phyloP scores from a whole-genome alignment of 73 alveolate species.

The Paramecium caudatum region DNA sequence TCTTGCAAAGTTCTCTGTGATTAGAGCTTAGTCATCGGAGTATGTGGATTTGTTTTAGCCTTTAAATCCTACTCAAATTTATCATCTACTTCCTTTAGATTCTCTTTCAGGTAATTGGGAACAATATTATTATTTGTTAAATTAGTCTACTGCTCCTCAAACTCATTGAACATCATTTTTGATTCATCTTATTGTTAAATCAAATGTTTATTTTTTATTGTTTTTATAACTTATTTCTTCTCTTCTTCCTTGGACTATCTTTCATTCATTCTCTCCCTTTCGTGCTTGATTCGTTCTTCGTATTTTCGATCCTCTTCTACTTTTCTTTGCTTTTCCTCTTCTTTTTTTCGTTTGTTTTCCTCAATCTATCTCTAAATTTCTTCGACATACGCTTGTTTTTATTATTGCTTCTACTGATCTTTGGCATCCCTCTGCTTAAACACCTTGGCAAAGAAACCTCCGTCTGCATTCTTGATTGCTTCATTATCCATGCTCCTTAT shows the following conservation, averaged over 20 bases:
- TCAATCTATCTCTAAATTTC: constrained; percentile 67
- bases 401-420: background rate
- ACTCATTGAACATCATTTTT: constrained; percentile 56
- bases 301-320: constrained; percentile 66
- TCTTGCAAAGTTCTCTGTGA: constrained; percentile 16
- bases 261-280: constrained; percentile 52
- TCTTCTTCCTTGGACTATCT: constrained; percentile 59
- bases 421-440: constrained; percentile 49
- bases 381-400: constrained; percentile 44
- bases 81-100: constrained; percentile 36
- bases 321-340: constrained; percentile 63
- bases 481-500: constrained; percentile 51
- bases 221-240: constrained; percentile 49
- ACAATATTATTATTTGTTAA: constrained; percentile 56
- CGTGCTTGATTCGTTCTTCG: constrained; percentile 49
- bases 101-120: constrained; percentile 55
- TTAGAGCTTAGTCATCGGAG: background rate
- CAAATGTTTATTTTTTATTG: constrained; percentile 16
- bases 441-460: constrained; percentile 62
- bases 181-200: constrained; percentile 63
- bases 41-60: background rate
- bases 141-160: constrained; percentile 33
- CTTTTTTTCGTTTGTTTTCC: constrained; percentile 60
- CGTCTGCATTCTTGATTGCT: constrained; percentile 27
- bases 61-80: constrained; percentile 50